Evolutionary conservation across 768 basidiomycete species (phyloP), one percentile per base, ranked within the genome.

Genomic region (Kwoniella dendrophila): DNA sequence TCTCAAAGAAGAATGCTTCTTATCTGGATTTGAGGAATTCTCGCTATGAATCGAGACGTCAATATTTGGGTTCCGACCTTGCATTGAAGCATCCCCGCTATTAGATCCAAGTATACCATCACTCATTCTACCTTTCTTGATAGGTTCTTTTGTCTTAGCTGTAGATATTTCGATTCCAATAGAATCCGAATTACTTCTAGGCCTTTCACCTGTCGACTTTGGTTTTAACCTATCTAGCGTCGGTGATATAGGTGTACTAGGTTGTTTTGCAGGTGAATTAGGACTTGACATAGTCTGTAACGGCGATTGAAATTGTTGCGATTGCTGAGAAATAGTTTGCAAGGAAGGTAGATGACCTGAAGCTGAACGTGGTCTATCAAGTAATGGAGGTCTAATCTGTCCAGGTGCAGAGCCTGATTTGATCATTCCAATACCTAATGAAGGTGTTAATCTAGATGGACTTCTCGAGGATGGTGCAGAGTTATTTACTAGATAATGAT

Each of bases 91-190:
- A n/a, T n/a, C n/a, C n/a, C n/a, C n/a, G n/a, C n/a, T n/a, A n/a
- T 22, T 30, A 51, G 30, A 12, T 4, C 30, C 27, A 18, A 51
- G 14, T 2, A 56, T 14, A 5, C 57, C 57, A 59, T 59, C 57
- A 40, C 57, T 59, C 20, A 48, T 40, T 41, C 57, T 49, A 22
- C 57, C 57, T 50, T 59, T 59, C 48, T 36, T 59, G 34, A n/a
- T n/a, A 4, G 20, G 33, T 29, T n/a, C 29, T 33, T 34, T 14
- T 26, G 26, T 50, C 18, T 38, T 33, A 6, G 12, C 20, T 7
- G 30, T 27, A n/a, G 20, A 11, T 10, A 38, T 41, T n/a, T 59
- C 57, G 14, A 38, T 10, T 6, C 57, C 57, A 8, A 33, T 32
- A 7, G 57, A 48, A 49, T 49, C 57, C 11, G 47, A 49, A 32